These are phyloP conservation scores for Trichoderma asperellum DNA, from an alignment of 2,329 filamentous ascomycete genomes.

Conservation along the genomic window DNA sequence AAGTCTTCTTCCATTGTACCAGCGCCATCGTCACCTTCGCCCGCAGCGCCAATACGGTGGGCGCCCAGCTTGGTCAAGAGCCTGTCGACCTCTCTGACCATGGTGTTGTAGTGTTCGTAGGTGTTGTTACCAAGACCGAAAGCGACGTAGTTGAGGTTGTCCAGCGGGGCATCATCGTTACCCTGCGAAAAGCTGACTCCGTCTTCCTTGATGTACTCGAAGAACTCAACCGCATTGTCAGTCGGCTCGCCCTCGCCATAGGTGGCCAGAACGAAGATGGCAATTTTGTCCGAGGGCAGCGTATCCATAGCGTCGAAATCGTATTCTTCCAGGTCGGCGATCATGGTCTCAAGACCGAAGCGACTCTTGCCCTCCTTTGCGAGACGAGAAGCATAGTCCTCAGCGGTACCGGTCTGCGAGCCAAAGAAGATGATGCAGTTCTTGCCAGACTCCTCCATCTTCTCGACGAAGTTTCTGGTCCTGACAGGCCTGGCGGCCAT, in stretches of 20 bases:
- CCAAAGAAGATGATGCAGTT: constrained; percentile 99
- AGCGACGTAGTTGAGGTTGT: constrained; percentile 86
- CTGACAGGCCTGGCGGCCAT: constrained; percentile 76
- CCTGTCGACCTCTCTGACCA: constrained; percentile 91
- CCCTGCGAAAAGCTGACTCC: constrained; percentile 80
- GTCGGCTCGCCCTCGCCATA: constrained; percentile 99
- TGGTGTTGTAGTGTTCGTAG: constrained; percentile 98
- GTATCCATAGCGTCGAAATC: constrained; percentile 93
- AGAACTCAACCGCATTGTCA: constrained; percentile 98
- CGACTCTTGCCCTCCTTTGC: constrained; percentile 97
- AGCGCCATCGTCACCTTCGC: constrained; percentile 95
- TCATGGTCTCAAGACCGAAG: constrained; percentile 97
- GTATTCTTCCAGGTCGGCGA: constrained; percentile 96
- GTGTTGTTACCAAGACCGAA: constrained; percentile 99
- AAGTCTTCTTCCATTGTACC: constrained; percentile 99
- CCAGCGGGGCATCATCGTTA: constrained; percentile 68
- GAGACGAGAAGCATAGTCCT: constrained; percentile 94
- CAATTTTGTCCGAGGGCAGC: constrained; percentile 86
- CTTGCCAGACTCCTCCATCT: constrained; percentile 93
- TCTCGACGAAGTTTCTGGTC: constrained; percentile 90
- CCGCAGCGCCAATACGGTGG: constrained; percentile 80
- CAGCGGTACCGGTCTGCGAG: constrained; percentile 96
- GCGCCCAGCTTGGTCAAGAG: constrained; percentile 82
- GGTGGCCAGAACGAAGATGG: constrained; percentile 93
- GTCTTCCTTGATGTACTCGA: constrained; percentile 88